Percentiles rank a stretch among this genome's conserved stretches.
Conservation (phyloP, 805 yeast genomes). For the Zygotorulaspora chibaensis region DNA sequence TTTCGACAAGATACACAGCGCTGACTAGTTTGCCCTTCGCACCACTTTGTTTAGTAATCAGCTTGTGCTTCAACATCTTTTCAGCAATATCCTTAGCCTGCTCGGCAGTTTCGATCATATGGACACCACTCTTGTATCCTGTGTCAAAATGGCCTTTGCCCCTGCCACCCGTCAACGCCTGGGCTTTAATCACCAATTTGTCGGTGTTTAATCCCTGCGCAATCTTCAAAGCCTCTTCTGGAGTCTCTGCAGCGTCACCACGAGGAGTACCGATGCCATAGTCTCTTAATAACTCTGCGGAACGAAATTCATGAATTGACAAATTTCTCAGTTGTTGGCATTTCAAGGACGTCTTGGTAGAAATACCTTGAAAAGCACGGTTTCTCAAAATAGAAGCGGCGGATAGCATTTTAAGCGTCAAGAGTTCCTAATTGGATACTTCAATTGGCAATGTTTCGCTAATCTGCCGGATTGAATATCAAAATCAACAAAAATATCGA, state of each 20-base stretch:
- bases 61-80: slow-evolving; percentile 87
- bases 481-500: too few species aligned
- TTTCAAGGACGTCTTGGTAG: neutral
- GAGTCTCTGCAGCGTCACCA: slow-evolving; percentile 87
- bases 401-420: slow-evolving; percentile 39
- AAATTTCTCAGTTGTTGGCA: slow-evolving; percentile 53
- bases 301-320: slow-evolving; percentile 93
- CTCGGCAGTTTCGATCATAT: slow-evolving; percentile 76
- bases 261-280: slow-evolving; percentile 89
- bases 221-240: slow-evolving; percentile 79
- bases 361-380: slow-evolving; percentile 8
- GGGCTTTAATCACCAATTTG: slow-evolving; percentile 92
- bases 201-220: slow-evolving; percentile 67
- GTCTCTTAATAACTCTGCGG: slow-evolving; percentile 75
- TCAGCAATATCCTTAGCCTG: slow-evolving; percentile 83
- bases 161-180: slow-evolving; percentile 98
- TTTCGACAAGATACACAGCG: slow-evolving; percentile 92
- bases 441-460: too few species aligned
- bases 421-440: neutral
- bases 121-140: slow-evolving; percentile 96
- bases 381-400: slow-evolving; percentile 9
- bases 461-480: too few species aligned
- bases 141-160: slow-evolving; percentile 98
- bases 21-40: slow-evolving; percentile 95
- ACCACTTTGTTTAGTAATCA: slow-evolving; percentile 97